A percentile compares a stretch with the other conserved stretches of the same genome.
Conservation (phyloP, 2,329 filamentous ascomycete genomes). For the Leptoxyphium fumago region DNA sequence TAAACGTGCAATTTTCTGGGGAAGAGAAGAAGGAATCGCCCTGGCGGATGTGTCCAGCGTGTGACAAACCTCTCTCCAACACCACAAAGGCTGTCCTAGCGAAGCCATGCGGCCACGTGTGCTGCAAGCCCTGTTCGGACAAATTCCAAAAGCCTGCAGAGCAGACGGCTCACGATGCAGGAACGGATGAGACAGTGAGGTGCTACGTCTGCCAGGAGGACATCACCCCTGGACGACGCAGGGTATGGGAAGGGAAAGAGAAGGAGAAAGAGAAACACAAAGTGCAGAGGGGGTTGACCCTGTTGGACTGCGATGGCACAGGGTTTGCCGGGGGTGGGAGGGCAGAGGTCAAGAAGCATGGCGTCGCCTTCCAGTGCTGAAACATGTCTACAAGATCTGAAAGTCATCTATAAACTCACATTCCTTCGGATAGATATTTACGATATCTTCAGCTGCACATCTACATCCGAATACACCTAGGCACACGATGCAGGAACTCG, state of each 20-base stretch:
- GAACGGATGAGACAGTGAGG: constrained; percentile 36
- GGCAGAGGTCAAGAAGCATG: constrained; percentile 64
- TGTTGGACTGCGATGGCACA: constrained; percentile 73
- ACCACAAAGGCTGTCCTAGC: constrained; percentile 67
- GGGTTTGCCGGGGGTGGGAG: constrained; percentile 82
- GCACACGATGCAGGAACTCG: no score
- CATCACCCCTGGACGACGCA: constrained; percentile 34
- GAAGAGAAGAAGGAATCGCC: constrained; percentile 32
- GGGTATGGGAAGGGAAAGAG: constrained; percentile 12
- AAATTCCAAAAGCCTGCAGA: constrained; percentile 62
- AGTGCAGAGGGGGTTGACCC: constrained; percentile 57
- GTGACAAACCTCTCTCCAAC: constrained; percentile 70
- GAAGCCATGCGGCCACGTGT: constrained; percentile 80
- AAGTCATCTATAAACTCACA: no score
- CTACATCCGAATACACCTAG: no score
- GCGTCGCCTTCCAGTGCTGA: constrained; percentile 71
- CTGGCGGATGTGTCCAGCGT: constrained; percentile 60
- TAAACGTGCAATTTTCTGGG: constrained; percentile 62
- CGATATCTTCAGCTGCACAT: no score
- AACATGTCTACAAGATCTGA: not conserved
- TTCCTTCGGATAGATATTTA: no score
- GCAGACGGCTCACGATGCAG: constrained; percentile 40
- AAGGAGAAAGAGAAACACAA: constrained; percentile 32
- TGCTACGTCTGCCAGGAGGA: constrained; percentile 84
- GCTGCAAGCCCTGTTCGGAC: constrained; percentile 71